These are phyloP conservation scores for Eleusine indica DNA, from an alignment of 176 grass and related monocot genomes.

Conservation along the genomic window DNA sequence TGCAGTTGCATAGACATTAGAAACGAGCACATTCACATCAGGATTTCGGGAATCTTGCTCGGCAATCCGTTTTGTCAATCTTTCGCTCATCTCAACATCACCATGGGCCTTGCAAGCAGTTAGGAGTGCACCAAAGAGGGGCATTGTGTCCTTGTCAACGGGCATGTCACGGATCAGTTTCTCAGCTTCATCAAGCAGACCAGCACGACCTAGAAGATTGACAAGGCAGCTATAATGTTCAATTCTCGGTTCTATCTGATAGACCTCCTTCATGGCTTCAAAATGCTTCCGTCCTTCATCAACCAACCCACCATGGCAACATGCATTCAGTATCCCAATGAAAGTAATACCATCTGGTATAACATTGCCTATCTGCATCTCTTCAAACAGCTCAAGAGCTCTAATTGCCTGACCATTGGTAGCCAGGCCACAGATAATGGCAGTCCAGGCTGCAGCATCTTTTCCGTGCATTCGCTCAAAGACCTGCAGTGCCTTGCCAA, in stretches of 20 bases:
- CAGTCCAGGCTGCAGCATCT: constrained; percentile 57
- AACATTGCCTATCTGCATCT: constrained; percentile 47
- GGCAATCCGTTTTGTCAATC: constrained; percentile 48
- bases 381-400: constrained; percentile 61
- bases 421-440: constrained; percentile 66
- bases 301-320: constrained; percentile 69
- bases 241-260: constrained; percentile 52
- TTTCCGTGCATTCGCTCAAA: constrained; percentile 43
- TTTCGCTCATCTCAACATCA: constrained; percentile 55
- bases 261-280: constrained; percentile 52
- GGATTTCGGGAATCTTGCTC: constrained; percentile 42
- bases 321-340: constrained; percentile 58
- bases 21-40: constrained; percentile 59
- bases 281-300: constrained; percentile 60
- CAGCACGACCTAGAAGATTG: constrained; percentile 65
- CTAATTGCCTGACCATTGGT: constrained; percentile 56
- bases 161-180: constrained; percentile 48
- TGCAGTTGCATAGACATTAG: constrained; percentile 69
- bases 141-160: constrained; percentile 41
- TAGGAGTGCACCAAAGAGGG: constrained; percentile 61
- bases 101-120: constrained; percentile 60
- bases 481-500: constrained; percentile 55
- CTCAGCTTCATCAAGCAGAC: constrained; percentile 67
- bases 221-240: constrained; percentile 71
- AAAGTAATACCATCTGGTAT: constrained; percentile 61